Evolutionary conservation across 176 grass and related monocot genomes (phyloP).

Genomic region (Dactylis glomerata): DNA sequence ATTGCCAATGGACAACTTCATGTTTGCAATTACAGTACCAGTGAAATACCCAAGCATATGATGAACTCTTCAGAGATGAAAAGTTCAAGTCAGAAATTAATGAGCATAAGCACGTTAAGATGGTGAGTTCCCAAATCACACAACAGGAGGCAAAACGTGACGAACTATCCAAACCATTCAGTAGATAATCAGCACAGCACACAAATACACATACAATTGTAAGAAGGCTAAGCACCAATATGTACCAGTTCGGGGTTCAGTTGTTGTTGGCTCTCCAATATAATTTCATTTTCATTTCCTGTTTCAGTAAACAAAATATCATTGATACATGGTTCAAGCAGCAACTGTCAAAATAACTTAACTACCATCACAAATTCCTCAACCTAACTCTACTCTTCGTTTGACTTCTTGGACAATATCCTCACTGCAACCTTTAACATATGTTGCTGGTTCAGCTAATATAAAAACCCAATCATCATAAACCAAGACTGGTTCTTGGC

Average conservation of each 20-base stretch:
- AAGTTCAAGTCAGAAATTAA: conserved; percentile 27
- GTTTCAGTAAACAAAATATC: conserved; percentile 22
- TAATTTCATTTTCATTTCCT: conserved; percentile 95
- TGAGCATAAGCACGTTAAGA: not conserved
- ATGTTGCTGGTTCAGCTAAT: conserved; percentile 37
- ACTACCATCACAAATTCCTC: conserved; percentile 22
- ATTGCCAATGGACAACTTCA: too few species aligned
- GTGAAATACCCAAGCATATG: conserved; percentile 93
- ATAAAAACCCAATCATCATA: conserved; percentile 92
- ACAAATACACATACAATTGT: not conserved
- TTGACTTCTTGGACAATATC: conserved; percentile 94
- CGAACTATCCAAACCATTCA: conserved; percentile 10
- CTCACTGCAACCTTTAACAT: conserved; percentile 92
- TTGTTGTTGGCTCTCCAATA: conserved; percentile 78
- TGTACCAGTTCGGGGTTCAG: conserved; percentile 78
- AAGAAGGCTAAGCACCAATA: conserved; percentile 15
- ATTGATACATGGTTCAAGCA: not conserved
- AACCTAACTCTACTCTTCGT: conserved; percentile 80
- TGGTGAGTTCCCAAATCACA: not conserved
- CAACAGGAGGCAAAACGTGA: not conserved
- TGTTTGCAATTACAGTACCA: conserved; percentile 88
- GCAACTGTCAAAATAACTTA: conserved; percentile 22
- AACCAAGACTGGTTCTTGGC: conserved; percentile 87
- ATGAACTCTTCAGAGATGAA: conserved; percentile 61
- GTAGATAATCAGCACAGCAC: not conserved